A percentile compares a stretch with the other conserved stretches of the same genome.
Evolutionary conservation across 345 rosid genomes (phyloP).

Genomic region (Hibiscus trionum): DNA sequence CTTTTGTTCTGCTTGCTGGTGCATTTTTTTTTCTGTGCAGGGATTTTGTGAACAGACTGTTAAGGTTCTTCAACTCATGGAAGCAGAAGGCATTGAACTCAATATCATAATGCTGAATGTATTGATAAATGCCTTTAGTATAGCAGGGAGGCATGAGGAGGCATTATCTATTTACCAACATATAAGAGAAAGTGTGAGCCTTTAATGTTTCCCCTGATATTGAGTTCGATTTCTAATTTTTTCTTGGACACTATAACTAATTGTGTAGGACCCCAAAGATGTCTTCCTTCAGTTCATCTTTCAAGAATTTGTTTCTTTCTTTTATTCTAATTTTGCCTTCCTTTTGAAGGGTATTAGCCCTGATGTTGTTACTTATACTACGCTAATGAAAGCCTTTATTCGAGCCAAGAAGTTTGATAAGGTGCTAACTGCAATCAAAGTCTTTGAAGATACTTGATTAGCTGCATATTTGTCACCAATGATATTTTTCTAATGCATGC

Average conservation of each 20-base stretch:
- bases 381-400: conserved; percentile 64
- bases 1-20: neutral
- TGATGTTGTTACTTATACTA: conserved; percentile 58
- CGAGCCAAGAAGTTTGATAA: conserved; percentile 51
- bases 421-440: conserved; percentile 21
- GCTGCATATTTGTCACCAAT: no score
- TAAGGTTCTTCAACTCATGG: conserved; percentile 64
- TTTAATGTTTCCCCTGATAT: neutral
- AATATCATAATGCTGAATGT: conserved; percentile 62
- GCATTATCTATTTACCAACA: conserved; percentile 54
- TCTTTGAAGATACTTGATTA: neutral
- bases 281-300: no score
- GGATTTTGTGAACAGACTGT: conserved; percentile 39
- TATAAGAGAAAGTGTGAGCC: conserved; percentile 48
- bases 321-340: neutral
- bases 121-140: conserved; percentile 64
- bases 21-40: conserved; percentile 19
- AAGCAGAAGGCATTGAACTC: conserved; percentile 58
- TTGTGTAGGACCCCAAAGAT: neutral
- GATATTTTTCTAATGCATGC: no score
- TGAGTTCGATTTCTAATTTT: neutral
- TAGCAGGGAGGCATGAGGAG: conserved; percentile 34
- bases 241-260: neutral
- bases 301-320: no score
- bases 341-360: conserved; percentile 53